Evolutionary conservation across 1,284 basidiomycete species (phyloP), one percentile per base, ranked within the genome.

Genomic region (Meira nashicola): DNA sequence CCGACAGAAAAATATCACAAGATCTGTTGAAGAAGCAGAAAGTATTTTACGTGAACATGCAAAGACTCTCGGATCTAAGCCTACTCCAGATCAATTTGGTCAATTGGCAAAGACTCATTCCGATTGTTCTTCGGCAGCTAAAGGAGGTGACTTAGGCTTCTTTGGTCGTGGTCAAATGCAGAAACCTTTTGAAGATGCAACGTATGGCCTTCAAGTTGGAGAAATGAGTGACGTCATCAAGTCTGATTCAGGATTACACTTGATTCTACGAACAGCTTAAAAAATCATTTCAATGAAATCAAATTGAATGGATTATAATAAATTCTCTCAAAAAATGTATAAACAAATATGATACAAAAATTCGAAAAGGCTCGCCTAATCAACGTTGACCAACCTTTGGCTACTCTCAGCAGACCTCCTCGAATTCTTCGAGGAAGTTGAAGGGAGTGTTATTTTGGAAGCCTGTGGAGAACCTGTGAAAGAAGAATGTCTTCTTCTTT

Each of bases 81-180:
- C 68, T 17, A 58, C 65, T 52, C 59, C 70, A 43, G 65, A 70
- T 12, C 61, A 64, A 15, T 78, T 78, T 58, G 71, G 66, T 49
- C 51, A 65, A 25, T 58, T 76, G n/a, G 74, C 76, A 37, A 63
- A 57, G 25, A 58, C 68, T n/a, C 56, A 69, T 52, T 70, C 67
- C 33, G 76, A 78, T 65, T 78, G 76, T 63, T 76, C 74, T 1
- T 78, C 76, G 2, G 76, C 76, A 21, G 57, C 58, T 23, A 56
- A 60, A 2, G 76, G 76, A 38, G 76, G 76, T 47, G 76, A 78
- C 52, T 70, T 78, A 39, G 80, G 95, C 3, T 84, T 82, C 81
- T 99, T 99, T 76, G 84, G 84, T 1, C 84, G 81, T 14, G 90
- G 89, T 2, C 88, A 90, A 82, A 99, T 99, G 95, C 95, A 99